A percentile compares a stretch with the other conserved stretches of the same genome.
Conservation (phyloP, 495 filamentous ascomycete species). For the Talaromyces stipitatus region DNA sequence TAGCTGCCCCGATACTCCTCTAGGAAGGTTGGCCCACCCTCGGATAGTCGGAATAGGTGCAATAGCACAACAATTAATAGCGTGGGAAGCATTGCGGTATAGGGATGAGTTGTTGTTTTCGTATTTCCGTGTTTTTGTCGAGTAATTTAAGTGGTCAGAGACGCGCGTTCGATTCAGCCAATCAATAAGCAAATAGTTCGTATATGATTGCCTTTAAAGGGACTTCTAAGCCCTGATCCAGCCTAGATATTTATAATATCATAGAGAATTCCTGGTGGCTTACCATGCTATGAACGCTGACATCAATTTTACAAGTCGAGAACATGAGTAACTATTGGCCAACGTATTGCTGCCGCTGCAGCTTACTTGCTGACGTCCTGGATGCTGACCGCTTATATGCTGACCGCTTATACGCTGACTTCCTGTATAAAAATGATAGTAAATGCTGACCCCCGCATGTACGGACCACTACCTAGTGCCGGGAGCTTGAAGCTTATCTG, state of each 20-base stretch:
- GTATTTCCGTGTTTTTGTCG: background rate
- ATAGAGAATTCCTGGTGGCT: background rate
- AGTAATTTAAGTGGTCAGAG: background rate
- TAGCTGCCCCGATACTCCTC: constrained; percentile 11
- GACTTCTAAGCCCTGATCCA: background rate
- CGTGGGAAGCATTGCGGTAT: background rate
- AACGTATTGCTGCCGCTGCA: background rate
- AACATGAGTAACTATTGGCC: constrained; percentile 5
- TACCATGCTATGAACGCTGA: background rate
- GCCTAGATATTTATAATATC: constrained; percentile 3
- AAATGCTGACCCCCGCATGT: background rate
- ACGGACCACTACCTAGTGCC: background rate
- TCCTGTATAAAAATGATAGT: background rate
- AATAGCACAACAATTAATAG: background rate
- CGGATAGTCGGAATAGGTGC: background rate
- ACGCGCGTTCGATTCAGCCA: background rate
- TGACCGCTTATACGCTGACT: background rate
- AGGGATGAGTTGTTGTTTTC: background rate
- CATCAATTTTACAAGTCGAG: background rate
- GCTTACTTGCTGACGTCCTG: background rate
- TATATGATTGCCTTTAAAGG: background rate
- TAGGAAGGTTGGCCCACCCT: background rate
- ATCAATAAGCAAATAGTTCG: background rate
- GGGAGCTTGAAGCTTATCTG: no score
- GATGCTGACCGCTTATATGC: background rate